Evolutionary conservation across 1,284 basidiomycete genomes (phyloP), one percentile per base, ranked within the genome.

Genomic region (Tilletiopsis washingtonensis): DNA sequence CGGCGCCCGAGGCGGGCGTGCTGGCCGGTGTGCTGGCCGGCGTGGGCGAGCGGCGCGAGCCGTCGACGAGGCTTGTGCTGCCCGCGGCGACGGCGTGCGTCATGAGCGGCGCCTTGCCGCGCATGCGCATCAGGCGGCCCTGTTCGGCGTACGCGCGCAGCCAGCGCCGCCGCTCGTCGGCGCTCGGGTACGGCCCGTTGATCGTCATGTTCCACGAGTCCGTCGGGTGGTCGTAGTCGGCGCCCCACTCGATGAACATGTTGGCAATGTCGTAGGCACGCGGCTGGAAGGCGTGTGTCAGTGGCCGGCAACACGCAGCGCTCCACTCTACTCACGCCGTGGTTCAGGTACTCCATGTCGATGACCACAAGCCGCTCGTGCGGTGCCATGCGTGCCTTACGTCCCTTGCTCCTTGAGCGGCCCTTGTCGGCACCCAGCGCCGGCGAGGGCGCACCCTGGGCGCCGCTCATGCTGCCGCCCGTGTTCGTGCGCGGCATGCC

Each of bases 101-200:
- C 29, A 34, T 9, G 9, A 9, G 9, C 9, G 46, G 38, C 17
- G 46, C 25, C 21, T 47, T 47, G 12, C 58, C 61, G 20, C 61
- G 54, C 61, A 63, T 54, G 1, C 63, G 61, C 6, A 69, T 27
- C 27, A 62, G 53, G 20, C 62, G 59, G 4, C 69, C 69, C 34
- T 72, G 69, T 41, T 70, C 63, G 11, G 68, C 69, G 43, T 72
- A 72, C 11, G 69, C 68, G 11, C 59, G 56, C 5, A 72, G 61
- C 69, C 69, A 72, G 27, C 61, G 58, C 27, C 58, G 56, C 24
- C 67, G 58, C 47, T 70, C 60, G 19, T 57, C 49, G 25, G 50
- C 47, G 20, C 56, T 57, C 0, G 69, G 69, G 49, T 67, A 71
- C 21, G 59, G 52, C 38, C 59, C 64, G 40, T 69, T 62, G 45